phyloP scores from a whole-genome alignment of 1,139 yeast genomes.

The Debaryomyces singareniensis region DNA sequence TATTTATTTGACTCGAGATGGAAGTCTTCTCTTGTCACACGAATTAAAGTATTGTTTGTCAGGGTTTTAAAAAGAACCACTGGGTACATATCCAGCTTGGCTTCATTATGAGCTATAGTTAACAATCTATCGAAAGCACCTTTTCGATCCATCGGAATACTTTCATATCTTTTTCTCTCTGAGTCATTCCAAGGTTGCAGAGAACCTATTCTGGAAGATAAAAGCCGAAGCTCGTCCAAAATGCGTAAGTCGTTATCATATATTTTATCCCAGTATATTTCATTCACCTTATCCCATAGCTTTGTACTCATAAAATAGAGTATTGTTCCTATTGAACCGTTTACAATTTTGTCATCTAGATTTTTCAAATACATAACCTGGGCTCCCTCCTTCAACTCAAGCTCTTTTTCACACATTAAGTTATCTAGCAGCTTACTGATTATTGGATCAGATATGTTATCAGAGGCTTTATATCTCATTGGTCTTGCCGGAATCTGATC shows the following conservation, averaged over 20 bases:
- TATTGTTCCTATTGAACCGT: conserved; percentile 52
- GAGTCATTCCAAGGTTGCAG: conserved; percentile 29
- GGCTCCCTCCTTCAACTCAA: conserved; percentile 50
- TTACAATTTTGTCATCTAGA: conserved; percentile 39
- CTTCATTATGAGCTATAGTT: conserved; percentile 25
- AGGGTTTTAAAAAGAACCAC: conserved; percentile 47
- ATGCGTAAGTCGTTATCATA: conserved; percentile 16
- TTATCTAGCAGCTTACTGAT: conserved; percentile 29
- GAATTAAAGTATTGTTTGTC: conserved; percentile 22
- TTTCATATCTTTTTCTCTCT: conserved; percentile 29
- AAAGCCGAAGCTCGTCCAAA: conserved; percentile 21
- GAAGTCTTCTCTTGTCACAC: conserved; percentile 74
- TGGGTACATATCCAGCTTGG: conserved; percentile 36
- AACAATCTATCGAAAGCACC: conserved; percentile 21
- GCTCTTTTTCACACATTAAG: conserved; percentile 39
- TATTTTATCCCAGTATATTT: conserved; percentile 16
- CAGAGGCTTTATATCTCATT: conserved; percentile 48
- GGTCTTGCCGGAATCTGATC: conserved; percentile 24
- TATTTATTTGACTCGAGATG: conserved; percentile 29
- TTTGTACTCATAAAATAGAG: conserved; percentile 53
- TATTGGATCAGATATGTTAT: conserved; percentile 25
- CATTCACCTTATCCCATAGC: conserved; percentile 22
- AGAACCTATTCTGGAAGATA: conserved; percentile 21
- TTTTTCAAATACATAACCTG: conserved; percentile 55
- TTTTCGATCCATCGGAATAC: conserved; percentile 23